Conservation (phyloP, 768 basidiomycete species). For the Tephrocybe sp. region DNA sequence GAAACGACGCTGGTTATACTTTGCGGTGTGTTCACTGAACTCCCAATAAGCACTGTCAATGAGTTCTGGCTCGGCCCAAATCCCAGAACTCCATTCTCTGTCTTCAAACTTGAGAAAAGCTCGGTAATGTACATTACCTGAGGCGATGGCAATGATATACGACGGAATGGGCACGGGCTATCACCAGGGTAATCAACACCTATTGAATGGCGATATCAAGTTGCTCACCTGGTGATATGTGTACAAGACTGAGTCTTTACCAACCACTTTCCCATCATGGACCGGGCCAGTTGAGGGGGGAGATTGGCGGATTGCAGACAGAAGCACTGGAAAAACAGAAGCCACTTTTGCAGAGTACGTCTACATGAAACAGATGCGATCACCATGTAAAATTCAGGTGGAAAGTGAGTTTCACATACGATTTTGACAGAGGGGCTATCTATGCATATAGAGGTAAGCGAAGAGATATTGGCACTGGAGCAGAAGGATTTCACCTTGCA, state of each 20-base stretch:
- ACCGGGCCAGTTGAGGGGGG: constrained; percentile 69
- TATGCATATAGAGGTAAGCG: constrained; percentile 19
- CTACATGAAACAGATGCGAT: constrained; percentile 27
- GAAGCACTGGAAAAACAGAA: constrained; percentile 80
- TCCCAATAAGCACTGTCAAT: constrained; percentile 82
- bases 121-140: constrained; percentile 76
- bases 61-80: constrained; percentile 89
- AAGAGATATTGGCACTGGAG: neutral
- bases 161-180: constrained; percentile 85
- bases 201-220: neutral
- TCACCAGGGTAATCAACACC: neutral
- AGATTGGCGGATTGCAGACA: constrained; percentile 79
- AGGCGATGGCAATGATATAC: constrained; percentile 91
- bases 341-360: constrained; percentile 82
- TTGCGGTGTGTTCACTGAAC: constrained; percentile 82
- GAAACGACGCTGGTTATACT: constrained; percentile 33
- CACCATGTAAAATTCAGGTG: neutral
- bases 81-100: constrained; percentile 75
- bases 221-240: constrained; percentile 68
- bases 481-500: constrained; percentile 54
- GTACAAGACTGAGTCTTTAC: constrained; percentile 72
- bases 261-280: constrained; percentile 73
- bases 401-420: constrained; percentile 33
- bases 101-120: constrained; percentile 58
- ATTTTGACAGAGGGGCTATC: constrained; percentile 89